phyloP scores from a whole-genome alignment of 2,329 filamentous ascomycete genomes.

The Cladophialophora psammophila region DNA sequence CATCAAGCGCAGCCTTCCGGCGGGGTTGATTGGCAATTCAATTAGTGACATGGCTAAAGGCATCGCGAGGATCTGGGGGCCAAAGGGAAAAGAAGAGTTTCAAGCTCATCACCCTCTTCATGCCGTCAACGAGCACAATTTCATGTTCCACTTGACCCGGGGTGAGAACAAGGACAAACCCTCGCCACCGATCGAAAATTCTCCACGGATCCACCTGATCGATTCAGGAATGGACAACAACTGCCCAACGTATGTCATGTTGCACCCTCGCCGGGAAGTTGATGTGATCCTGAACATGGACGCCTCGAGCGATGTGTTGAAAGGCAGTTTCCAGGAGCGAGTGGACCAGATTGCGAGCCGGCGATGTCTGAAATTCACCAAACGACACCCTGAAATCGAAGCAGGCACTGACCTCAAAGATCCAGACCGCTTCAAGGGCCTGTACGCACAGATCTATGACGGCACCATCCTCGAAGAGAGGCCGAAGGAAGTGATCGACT shows the following conservation, averaged over 20 bases:
- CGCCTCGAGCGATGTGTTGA: slow-evolving; percentile 31
- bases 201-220: slow-evolving; percentile 29
- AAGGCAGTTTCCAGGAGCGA: slow-evolving; percentile 33
- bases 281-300: slow-evolving; percentile 35
- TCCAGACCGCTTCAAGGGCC: slow-evolving; percentile 24
- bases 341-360: slow-evolving; percentile 32
- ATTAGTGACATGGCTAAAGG: slow-evolving; percentile 28
- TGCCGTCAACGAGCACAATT: slow-evolving; percentile 33
- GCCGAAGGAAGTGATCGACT: slow-evolving; percentile 27
- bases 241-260: slow-evolving; percentile 33
- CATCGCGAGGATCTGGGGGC: slow-evolving; percentile 28
- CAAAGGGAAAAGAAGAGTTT: slow-evolving; percentile 29
- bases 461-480: slow-evolving; percentile 24
- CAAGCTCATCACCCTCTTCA: slow-evolving; percentile 33
- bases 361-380: slow-evolving; percentile 25
- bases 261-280: slow-evolving; percentile 27
- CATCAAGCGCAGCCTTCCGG: slow-evolving; percentile 32
- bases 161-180: slow-evolving; percentile 10
- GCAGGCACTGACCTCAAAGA: slow-evolving; percentile 16
- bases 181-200: slow-evolving; percentile 32
- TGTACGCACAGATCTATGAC: slow-evolving; percentile 32
- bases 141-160: slow-evolving; percentile 28
- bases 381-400: slow-evolving; percentile 19
- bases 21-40: slow-evolving; percentile 29
- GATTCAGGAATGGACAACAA: slow-evolving; percentile 35